phyloP scores from a whole-genome alignment of 2,329 filamentous ascomycete species.

The Bipolaris zeicola region DNA sequence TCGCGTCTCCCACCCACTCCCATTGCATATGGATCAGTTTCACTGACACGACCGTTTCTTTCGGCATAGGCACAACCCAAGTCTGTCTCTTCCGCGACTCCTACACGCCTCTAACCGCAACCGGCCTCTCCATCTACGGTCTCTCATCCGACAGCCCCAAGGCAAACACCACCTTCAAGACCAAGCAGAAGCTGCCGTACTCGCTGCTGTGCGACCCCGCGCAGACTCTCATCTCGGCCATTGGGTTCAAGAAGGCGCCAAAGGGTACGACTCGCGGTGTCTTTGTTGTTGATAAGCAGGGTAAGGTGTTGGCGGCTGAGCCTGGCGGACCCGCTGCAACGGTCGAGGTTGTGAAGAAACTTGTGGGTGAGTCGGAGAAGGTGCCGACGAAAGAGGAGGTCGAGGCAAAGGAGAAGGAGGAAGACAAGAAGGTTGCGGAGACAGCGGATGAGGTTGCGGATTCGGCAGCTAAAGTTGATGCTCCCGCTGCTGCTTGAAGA shows the following conservation, averaged over 20 bases:
- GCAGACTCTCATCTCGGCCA: conserved; percentile 76
- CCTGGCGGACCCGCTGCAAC: conserved; percentile 79
- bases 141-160: conserved; percentile 87
- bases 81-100: conserved; percentile 91
- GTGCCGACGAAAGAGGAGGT: conserved; percentile 28
- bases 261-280: conserved; percentile 85
- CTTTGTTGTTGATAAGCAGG: conserved; percentile 81
- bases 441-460: conserved; percentile 33
- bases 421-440: conserved; percentile 54
- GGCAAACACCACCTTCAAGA: conserved; percentile 90
- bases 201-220: conserved; percentile 82
- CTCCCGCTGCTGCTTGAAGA: conserved; percentile 19
- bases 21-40: not conserved
- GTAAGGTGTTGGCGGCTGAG: conserved; percentile 77
- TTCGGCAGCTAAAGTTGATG: conserved; percentile 46
- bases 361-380: conserved; percentile 54
- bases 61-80: conserved; percentile 78
- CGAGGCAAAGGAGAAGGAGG: conserved; percentile 43
- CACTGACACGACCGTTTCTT: conserved; percentile 16
- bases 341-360: conserved; percentile 73
- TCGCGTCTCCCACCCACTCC: conserved; percentile 17
- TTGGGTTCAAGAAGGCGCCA: conserved; percentile 86
- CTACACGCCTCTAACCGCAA: conserved; percentile 74
- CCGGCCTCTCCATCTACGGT: conserved; percentile 85
- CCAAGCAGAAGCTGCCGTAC: conserved; percentile 89